Conservation (phyloP, 495 filamentous ascomycete species). For the Annulohypoxylon nitens region DNA sequence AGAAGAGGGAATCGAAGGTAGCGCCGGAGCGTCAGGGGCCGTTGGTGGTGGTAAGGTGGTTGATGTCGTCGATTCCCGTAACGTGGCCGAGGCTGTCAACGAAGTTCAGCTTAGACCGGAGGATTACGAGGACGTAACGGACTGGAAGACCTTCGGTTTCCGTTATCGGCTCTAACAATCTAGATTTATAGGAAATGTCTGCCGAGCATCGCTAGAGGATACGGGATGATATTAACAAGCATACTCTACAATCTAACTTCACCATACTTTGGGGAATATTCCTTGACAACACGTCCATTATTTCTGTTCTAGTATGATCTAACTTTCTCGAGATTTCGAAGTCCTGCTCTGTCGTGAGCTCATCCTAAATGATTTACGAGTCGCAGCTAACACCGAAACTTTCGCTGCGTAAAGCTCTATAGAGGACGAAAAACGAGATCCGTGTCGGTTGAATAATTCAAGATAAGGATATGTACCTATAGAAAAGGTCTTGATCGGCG, state of each 20-base stretch:
- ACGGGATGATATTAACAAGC: constrained; percentile 4
- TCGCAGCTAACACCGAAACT: constrained; percentile 20
- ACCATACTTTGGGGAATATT: not conserved
- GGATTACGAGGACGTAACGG: constrained; percentile 65
- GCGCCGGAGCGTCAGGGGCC: constrained; percentile 57
- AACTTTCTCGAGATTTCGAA: constrained; percentile 11
- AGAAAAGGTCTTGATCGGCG: not conserved
- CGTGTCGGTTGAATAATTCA: not conserved
- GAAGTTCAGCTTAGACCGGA: constrained; percentile 57
- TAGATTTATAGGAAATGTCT: not conserved
- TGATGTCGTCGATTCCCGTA: constrained; percentile 47
- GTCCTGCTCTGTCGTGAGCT: not conserved
- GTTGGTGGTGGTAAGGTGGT: constrained; percentile 61
- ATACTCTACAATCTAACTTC: constrained; percentile 1
- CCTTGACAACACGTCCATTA: not conserved
- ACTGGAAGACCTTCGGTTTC: constrained; percentile 67
- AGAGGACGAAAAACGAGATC: constrained; percentile 1
- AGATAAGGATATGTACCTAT: not conserved
- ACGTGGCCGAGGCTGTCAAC: constrained; percentile 49
- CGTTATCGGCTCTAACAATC: constrained; percentile 58
- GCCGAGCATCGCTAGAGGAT: not conserved
- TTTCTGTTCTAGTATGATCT: not conserved
- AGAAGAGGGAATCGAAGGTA: constrained; percentile 57
- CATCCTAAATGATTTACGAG: not conserved
- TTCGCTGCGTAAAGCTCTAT: constrained; percentile 1